These are phyloP conservation scores for Cadophora malorum DNA, from an alignment of 2,329 filamentous ascomycete genomes.

Conservation along the genomic window DNA sequence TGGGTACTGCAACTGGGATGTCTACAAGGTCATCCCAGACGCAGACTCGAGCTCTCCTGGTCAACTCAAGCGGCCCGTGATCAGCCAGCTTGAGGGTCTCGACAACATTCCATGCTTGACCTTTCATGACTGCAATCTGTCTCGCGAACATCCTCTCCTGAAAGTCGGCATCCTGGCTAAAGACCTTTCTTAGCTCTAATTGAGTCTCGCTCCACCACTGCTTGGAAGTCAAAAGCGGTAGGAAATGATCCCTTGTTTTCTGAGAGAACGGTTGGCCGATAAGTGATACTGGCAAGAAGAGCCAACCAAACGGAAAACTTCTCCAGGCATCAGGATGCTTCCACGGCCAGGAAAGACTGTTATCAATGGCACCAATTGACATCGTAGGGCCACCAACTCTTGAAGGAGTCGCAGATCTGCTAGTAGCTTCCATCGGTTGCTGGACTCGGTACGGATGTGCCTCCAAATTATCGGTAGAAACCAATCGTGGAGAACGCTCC, in stretches of 20 bases:
- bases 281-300: conserved; percentile 94
- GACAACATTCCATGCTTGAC: conserved; percentile 98
- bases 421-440: conserved; percentile 83
- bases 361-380: conserved; percentile 91
- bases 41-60: conserved; percentile 86
- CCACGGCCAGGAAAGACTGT: conserved; percentile 94
- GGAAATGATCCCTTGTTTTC: conserved; percentile 90
- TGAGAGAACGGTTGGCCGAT: conserved; percentile 97
- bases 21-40: conserved; percentile 99
- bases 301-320: conserved; percentile 97
- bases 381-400: conserved; percentile 56
- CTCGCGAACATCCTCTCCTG: conserved; percentile 99
- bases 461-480: conserved; percentile 45
- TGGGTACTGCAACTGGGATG: conserved; percentile 90
- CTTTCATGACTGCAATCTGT: conserved; percentile 99
- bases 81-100: conserved; percentile 93
- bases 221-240: conserved; percentile 93
- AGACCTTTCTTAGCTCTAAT: conserved; percentile 81
- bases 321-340: conserved; percentile 72
- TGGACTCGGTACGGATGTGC: conserved; percentile 77
- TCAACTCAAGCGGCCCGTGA: conserved; percentile 92
- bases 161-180: conserved; percentile 92
- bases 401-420: conserved; percentile 50
- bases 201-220: conserved; percentile 98
- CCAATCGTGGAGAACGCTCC: conserved; percentile 57